Percentiles rank a stretch among this genome's conserved stretches.
Conservation (phyloP, 352 stramenopile species). For the Phytophthora uliginosa region DNA sequence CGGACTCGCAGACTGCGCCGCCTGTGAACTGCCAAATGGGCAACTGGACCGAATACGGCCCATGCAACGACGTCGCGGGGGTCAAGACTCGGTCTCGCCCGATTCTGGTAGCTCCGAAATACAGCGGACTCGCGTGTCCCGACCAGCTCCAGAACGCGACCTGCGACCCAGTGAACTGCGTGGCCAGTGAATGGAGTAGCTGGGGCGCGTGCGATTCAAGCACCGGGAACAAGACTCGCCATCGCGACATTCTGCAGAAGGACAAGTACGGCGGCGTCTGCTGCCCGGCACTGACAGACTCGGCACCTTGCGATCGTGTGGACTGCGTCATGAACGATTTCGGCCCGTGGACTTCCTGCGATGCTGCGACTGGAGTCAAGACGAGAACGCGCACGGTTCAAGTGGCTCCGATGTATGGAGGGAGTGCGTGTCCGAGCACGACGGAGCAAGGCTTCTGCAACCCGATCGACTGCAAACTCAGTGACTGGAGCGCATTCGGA, state of each 20-base stretch:
- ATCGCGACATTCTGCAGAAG: conserved; percentile 45
- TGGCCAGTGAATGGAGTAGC: conserved; percentile 49
- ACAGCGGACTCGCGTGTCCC: conserved; percentile 55
- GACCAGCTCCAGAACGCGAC: conserved; percentile 39
- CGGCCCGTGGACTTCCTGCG: conserved; percentile 42
- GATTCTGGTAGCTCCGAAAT: conserved; percentile 45
- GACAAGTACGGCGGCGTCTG: conserved; percentile 43
- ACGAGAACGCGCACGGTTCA: conserved; percentile 42
- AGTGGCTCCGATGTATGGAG: conserved; percentile 45
- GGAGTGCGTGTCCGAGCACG: conserved; percentile 40
- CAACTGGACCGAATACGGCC: conserved; percentile 57
- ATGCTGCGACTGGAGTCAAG: conserved; percentile 37
- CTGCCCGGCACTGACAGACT: conserved; percentile 43
- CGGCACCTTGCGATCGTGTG: conserved; percentile 39
- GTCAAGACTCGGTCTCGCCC: conserved; percentile 48
- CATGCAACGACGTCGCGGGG: conserved; percentile 44
- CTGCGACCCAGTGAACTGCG: conserved; percentile 72
- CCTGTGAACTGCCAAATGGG: conserved; percentile 65
- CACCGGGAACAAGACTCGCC: conserved; percentile 43
- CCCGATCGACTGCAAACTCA: conserved; percentile 56
- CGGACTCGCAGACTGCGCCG: conserved; percentile 41
- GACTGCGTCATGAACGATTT: conserved; percentile 54
- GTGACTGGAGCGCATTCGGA: conserved; percentile 47
- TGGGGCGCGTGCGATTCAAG: conserved; percentile 46
- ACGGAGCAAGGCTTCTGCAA: conserved; percentile 47